These are phyloP conservation scores for Falciphora oryzae DNA, from an alignment of 2,329 filamentous ascomycete genomes.

Conservation along the genomic window DNA sequence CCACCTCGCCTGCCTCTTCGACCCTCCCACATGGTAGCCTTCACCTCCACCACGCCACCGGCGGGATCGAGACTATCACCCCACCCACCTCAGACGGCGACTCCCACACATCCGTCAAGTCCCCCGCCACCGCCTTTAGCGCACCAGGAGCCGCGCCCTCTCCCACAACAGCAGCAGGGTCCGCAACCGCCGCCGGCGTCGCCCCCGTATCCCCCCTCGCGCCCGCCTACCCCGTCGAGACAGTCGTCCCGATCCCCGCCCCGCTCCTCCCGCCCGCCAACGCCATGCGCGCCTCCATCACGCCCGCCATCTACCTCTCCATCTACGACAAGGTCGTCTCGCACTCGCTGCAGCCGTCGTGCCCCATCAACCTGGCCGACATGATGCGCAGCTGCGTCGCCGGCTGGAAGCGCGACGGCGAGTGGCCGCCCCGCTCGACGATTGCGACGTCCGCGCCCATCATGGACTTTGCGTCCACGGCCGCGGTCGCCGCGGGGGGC, in stretches of 20 bases:
- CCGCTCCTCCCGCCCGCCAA: constrained; percentile 70
- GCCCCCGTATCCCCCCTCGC: constrained; percentile 26
- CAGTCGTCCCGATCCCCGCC: constrained; percentile 64
- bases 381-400: constrained; percentile 75
- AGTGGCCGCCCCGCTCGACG: constrained; percentile 72
- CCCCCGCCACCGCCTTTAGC: constrained; percentile 12
- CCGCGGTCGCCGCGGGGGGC: constrained; percentile 6
- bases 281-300: constrained; percentile 71
- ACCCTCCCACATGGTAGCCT: neutral
- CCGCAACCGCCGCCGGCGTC: constrained; percentile 22
- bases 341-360: constrained; percentile 72
- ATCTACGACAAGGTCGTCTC: constrained; percentile 88
- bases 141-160: constrained; percentile 12
- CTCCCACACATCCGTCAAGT: constrained; percentile 15
- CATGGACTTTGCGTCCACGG: neutral
- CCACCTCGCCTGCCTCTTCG: neutral
- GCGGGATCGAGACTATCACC: constrained; percentile 21
- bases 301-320: constrained; percentile 65
- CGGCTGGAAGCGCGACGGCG: constrained; percentile 88
- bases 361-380: constrained; percentile 81
- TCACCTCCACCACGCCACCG: constrained; percentile 22
- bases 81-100: constrained; percentile 37
- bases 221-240: constrained; percentile 45
- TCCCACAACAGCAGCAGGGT: constrained; percentile 18
- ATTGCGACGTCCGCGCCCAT: too few relatives aligned